A percentile compares a stretch with the other conserved stretches of the same genome.
Evolutionary conservation across 805 yeast species (phyloP).

Genomic region (Pichia scutulata): DNA sequence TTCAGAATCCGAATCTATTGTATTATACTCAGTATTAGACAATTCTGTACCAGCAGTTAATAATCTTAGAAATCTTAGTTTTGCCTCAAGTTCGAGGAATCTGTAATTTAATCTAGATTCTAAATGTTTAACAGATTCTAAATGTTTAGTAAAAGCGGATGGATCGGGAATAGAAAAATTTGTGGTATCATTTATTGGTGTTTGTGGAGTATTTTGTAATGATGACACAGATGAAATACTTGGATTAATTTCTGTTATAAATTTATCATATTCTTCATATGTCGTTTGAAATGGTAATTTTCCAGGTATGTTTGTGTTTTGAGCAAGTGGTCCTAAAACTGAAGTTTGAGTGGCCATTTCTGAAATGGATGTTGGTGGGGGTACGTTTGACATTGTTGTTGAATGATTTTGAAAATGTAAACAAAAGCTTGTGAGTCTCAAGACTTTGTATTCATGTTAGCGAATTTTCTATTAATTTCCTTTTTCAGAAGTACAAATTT

Average conservation of each 20-base stretch:
- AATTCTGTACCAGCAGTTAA: conserved; percentile 32
- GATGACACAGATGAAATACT: not conserved
- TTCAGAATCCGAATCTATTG: conserved; percentile 14
- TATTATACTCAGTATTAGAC: conserved; percentile 17
- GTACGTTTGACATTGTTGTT: not conserved
- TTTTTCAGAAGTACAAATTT: not conserved
- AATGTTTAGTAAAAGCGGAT: conserved; percentile 1
- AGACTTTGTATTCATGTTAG: not conserved
- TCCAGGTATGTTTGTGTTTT: not conserved
- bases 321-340: not conserved
- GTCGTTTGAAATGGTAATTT: conserved; percentile 9
- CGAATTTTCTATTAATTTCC: not conserved
- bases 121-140: conserved; percentile 7
- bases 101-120: conserved; percentile 45
- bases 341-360: not conserved
- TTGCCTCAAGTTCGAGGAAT: conserved; percentile 64
- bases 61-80: conserved; percentile 54
- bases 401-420: not conserved
- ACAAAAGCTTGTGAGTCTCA: not conserved
- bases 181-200: not conserved
- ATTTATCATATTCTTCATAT: conserved; percentile 11
- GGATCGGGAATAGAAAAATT: conserved; percentile 1
- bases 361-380: not conserved
- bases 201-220: conserved; percentile 1
- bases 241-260: conserved; percentile 1